A percentile compares a stretch with the other conserved stretches of the same genome.
Conservation (phyloP, 768 basidiomycete genomes). For the Leccinum subtestaceum region DNA sequence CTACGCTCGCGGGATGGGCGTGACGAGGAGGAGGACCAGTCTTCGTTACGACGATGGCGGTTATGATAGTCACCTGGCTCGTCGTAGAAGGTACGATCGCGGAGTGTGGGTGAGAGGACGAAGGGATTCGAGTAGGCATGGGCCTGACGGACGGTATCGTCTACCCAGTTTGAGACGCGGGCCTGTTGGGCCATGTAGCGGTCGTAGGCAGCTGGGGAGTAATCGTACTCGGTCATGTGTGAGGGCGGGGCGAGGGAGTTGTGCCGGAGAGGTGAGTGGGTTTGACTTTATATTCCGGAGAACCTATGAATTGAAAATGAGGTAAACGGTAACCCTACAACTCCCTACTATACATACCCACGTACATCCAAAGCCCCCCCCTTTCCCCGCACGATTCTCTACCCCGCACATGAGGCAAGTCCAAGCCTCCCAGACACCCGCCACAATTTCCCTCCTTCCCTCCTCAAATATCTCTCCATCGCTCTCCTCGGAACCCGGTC, state of each 20-base stretch:
- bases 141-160: conserved; percentile 36
- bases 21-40: conserved; percentile 22
- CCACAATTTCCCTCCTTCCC: not conserved
- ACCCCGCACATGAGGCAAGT: conserved; percentile 26
- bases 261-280: conserved; percentile 7
- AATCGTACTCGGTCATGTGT: conserved; percentile 61
- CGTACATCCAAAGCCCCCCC: conserved; percentile 5
- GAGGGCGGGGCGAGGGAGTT: not conserved
- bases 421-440: not conserved
- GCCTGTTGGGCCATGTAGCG: conserved; percentile 45
- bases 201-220: conserved; percentile 52
- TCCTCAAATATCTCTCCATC: not conserved
- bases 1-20: conserved; percentile 24
- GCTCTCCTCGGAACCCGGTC: not conserved
- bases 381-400: conserved; percentile 23
- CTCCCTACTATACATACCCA: not conserved
- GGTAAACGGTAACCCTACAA: not conserved
- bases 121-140: conserved; percentile 13
- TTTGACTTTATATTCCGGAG: conserved; percentile 12
- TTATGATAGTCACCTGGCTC: not conserved
- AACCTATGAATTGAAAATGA: not conserved
- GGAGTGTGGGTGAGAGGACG: too few species aligned
- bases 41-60: conserved; percentile 5
- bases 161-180: conserved; percentile 51
- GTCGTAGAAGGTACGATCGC: too few species aligned